Conservation (phyloP, 169 alveolate species). For the Cryptosporidium baileyi region DNA sequence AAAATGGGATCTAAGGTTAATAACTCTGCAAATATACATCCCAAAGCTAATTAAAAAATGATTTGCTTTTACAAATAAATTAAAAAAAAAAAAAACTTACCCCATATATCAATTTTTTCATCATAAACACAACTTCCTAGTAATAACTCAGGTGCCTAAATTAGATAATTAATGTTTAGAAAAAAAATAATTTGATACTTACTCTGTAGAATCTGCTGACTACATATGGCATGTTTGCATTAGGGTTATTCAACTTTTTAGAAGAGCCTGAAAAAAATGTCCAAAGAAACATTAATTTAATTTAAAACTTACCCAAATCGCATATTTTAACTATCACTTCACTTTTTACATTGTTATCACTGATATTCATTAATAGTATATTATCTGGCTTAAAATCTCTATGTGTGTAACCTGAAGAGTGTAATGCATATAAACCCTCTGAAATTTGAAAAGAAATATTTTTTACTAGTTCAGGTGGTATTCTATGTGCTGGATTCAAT, state of each 20-base stretch:
- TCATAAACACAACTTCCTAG: slow-evolving; percentile 56
- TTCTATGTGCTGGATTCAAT: slow-evolving; percentile 14
- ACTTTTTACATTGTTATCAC: neutral
- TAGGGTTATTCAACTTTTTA: neutral
- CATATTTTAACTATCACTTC: slow-evolving; percentile 8
- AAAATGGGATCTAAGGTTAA: slow-evolving; percentile 48
- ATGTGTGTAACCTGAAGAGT: slow-evolving; percentile 59
- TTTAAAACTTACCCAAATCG: slow-evolving; percentile 26
- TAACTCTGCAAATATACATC: slow-evolving; percentile 52
- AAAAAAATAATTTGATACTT: neutral
- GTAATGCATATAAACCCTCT: slow-evolving; percentile 29
- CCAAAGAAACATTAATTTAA: neutral
- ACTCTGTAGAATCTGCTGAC: slow-evolving; percentile 66
- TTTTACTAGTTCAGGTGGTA: slow-evolving; percentile 26
- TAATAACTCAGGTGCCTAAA: slow-evolving; percentile 62
- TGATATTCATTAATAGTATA: slow-evolving; percentile 26
- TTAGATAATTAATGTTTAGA: neutral
- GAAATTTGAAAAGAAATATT: slow-evolving; percentile 39
- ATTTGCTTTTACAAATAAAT: neutral
- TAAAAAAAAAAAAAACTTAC: neutral
- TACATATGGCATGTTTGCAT: slow-evolving; percentile 55
- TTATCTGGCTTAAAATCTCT: slow-evolving; percentile 63
- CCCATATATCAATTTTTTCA: slow-evolving; percentile 69
- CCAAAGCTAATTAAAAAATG: slow-evolving; percentile 14
- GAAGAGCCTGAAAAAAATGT: slow-evolving; percentile 42